Base-by-base conservation (phyloP, 805 yeast genomes). In the Hanseniaspora valbyensis region DNA sequence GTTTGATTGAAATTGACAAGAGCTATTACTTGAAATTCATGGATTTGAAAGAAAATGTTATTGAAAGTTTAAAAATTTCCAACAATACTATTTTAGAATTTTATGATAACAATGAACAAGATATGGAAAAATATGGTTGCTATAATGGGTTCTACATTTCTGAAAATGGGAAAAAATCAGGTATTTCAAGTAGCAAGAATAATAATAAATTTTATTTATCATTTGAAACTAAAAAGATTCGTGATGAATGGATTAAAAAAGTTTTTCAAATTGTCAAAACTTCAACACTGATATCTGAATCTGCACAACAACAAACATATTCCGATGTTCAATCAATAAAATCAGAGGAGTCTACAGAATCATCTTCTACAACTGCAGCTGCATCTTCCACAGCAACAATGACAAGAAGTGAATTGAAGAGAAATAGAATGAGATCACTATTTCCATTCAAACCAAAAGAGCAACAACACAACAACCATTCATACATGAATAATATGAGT, bases 151-250 rank as follows among this genome's bases (percentile, higher is more conserved):
- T 65, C 53, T 52, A 63, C 7, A 57, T 72, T 9, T 57, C 59
- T 54, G 77, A 72, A 56, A 67, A 64, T 30, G 44, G 50, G 3
- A 68, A 69, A 54, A 69, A 70, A 53, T 55, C 62, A 33, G 70
- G 69, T 26, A 49, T 67, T 55, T 62, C 67, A 1, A 56, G 61
- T 33, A 53, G 58, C 26, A 74, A 76, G 1, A 78, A 73, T 55
- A 85, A 81, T 58, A 73, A 76, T 45, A 74, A 87, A 49, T 85
- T 94, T 63, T 82, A 92, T 2, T 95, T 88, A 61, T 78, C 82
- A 8, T 82, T 82, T 41, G 73, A 70, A 25, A 95, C 87, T 59
- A 72, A 90, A 52, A 89, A 82, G 58, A 67, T 67, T 9, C 84
- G 94, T 92, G 75, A 83, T 8, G 71, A 74, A 16, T 42, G 52